Percentiles rank a stretch among this genome's conserved stretches.
These are phyloP conservation scores for Pleurostoma richardsiae DNA, from an alignment of 2,329 filamentous ascomycete species.

Conservation along the genomic window DNA sequence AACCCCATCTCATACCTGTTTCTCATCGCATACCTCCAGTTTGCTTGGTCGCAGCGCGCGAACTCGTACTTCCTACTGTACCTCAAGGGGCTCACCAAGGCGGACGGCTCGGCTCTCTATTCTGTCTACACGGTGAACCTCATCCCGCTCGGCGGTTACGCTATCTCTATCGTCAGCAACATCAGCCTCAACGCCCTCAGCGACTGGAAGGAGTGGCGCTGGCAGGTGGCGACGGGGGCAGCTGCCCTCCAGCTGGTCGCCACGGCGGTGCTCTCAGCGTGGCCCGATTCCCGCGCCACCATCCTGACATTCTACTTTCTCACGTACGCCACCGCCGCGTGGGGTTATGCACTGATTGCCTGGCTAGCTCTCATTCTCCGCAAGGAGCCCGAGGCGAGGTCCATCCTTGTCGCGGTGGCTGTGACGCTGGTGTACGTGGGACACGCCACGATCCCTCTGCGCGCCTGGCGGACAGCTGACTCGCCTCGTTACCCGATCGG, in stretches of 20 bases:
- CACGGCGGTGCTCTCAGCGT: conserved; percentile 24
- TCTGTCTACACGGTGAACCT: conserved; percentile 17
- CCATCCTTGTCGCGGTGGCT: conserved; percentile 27
- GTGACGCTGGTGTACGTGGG: conserved; percentile 32
- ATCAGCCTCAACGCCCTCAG: conserved; percentile 27
- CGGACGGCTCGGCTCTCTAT: conserved; percentile 8
- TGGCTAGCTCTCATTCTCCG: conserved; percentile 27
- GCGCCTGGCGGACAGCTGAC: conserved; percentile 27
- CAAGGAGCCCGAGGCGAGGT: conserved; percentile 28
- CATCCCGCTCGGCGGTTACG: conserved; percentile 17
- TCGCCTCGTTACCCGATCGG: conserved; percentile 28
- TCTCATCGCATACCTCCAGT: conserved; percentile 14
- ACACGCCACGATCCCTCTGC: conserved; percentile 30
- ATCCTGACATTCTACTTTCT: conserved; percentile 29
- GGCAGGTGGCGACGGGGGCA: conserved; percentile 27
- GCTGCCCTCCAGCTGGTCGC: conserved; percentile 21
- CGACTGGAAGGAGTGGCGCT: conserved; percentile 31
- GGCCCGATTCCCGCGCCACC: conserved; percentile 24
- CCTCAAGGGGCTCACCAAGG: conserved; percentile 14
- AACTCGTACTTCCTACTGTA: conserved; percentile 19
- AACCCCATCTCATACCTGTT: conserved; percentile 16
- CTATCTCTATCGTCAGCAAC: conserved; percentile 25
- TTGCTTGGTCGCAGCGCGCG: conserved; percentile 16
- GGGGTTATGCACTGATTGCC: conserved; percentile 25
- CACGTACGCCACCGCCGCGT: conserved; percentile 26